These are phyloP conservation scores for Dothistroma pini DNA, from an alignment of 2,329 filamentous ascomycete genomes.

Conservation along the genomic window DNA sequence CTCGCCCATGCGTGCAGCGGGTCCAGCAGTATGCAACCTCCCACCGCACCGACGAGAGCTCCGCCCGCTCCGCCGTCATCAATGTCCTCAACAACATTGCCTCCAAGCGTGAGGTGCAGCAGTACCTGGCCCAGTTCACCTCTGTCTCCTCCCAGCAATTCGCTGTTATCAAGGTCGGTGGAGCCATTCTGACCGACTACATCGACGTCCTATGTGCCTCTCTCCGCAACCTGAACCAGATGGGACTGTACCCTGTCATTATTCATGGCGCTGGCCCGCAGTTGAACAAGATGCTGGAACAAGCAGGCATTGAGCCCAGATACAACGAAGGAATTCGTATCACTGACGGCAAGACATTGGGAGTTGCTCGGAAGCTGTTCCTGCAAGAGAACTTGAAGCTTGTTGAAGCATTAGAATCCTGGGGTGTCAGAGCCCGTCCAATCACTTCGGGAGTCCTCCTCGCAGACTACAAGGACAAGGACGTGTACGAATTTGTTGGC, in stretches of 20 bases:
- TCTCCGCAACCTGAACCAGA: slow-evolving; percentile 87
- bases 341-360: slow-evolving; percentile 91
- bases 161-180: slow-evolving; percentile 96
- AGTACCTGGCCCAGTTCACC: slow-evolving; percentile 96
- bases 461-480: slow-evolving; percentile 92
- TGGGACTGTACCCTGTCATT: slow-evolving; percentile 90
- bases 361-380: slow-evolving; percentile 87
- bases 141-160: slow-evolving; percentile 96
- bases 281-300: slow-evolving; percentile 85
- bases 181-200: slow-evolving; percentile 91
- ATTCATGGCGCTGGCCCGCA: slow-evolving; percentile 95
- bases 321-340: slow-evolving; percentile 96
- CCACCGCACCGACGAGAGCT: slow-evolving; percentile 47
- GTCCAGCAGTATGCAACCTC: slow-evolving; percentile 20
- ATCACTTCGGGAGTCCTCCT: slow-evolving; percentile 87
- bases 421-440: slow-evolving; percentile 83
- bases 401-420: slow-evolving; percentile 81
- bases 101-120: slow-evolving; percentile 92
- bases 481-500: slow-evolving; percentile 92
- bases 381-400: slow-evolving; percentile 93
- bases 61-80: slow-evolving; percentile 75
- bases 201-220: slow-evolving; percentile 86
- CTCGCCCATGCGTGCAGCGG: slow-evolving; percentile 3
- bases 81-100: slow-evolving; percentile 93
- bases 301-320: slow-evolving; percentile 87